phyloP scores from a whole-genome alignment of 495 filamentous ascomycete species.

The Clavariopsis aquatica region DNA sequence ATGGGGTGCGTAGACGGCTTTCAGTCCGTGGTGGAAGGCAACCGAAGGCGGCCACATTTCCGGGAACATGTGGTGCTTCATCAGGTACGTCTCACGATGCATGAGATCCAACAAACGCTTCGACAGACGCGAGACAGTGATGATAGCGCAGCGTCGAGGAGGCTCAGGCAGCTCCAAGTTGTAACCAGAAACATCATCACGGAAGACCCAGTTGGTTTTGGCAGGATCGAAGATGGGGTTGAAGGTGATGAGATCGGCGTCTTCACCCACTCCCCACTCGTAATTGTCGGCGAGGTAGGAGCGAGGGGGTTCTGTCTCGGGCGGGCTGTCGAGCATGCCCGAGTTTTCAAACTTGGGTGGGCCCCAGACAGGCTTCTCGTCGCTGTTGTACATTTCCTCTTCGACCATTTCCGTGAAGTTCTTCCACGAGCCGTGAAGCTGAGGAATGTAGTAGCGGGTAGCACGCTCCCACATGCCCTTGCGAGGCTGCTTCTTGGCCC shows the following conservation, averaged over 20 bases:
- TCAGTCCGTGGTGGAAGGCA: constrained; percentile 48
- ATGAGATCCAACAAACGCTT: constrained; percentile 44
- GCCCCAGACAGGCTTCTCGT: constrained; percentile 51
- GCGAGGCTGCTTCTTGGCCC: constrained; percentile 57
- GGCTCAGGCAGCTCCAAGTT: constrained; percentile 43
- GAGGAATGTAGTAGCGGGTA: constrained; percentile 52
- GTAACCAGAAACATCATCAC: constrained; percentile 48
- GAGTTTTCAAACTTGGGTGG: constrained; percentile 43
- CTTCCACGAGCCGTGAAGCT: constrained; percentile 48
- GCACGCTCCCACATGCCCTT: constrained; percentile 54
- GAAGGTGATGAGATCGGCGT: constrained; percentile 58
- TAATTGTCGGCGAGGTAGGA: constrained; percentile 52
- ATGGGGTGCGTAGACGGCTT: constrained; percentile 52
- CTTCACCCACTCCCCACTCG: constrained; percentile 61
- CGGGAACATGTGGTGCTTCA: constrained; percentile 47
- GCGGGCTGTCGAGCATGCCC: constrained; percentile 44
- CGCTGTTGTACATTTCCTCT: constrained; percentile 41
- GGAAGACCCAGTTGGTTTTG: constrained; percentile 49
- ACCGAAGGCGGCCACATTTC: constrained; percentile 49
- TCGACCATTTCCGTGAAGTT: constrained; percentile 52
- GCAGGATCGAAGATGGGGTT: constrained; percentile 52
- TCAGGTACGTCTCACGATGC: constrained; percentile 45
- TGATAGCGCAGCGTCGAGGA: constrained; percentile 48
- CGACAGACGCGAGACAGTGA: constrained; percentile 47
- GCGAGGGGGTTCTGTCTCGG: constrained; percentile 50